phyloP scores from a whole-genome alignment of 768 basidiomycete genomes.

The Sporobolomyces roseus region DNA sequence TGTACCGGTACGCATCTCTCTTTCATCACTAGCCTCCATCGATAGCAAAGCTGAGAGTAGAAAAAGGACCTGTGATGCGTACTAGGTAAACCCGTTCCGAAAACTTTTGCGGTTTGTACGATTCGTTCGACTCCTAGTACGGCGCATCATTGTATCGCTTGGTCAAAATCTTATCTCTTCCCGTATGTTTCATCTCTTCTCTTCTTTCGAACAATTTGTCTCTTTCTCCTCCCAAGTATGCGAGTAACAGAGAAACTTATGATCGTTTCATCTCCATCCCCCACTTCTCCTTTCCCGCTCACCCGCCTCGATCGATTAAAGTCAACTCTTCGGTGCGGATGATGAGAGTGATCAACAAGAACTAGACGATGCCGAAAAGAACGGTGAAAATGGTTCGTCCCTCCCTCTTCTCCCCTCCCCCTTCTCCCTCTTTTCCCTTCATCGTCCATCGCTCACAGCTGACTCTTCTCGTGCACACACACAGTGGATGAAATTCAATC shows the following conservation, averaged over 20 bases:
- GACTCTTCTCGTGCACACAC: background rate
- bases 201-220: too few species aligned
- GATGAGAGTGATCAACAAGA: conserved; percentile 64
- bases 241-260: too few species aligned
- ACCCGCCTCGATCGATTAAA: conserved; percentile 46
- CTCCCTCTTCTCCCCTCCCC: background rate
- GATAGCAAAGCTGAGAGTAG: too few species aligned
- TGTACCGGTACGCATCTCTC: conserved; percentile 61
- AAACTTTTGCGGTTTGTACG: conserved; percentile 94
- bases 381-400: conserved; percentile 81
- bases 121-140: conserved; percentile 95
- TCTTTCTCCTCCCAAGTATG: too few species aligned
- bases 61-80: background rate
- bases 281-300: background rate
- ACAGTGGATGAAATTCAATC: conserved; percentile 84
- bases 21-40: too few species aligned
- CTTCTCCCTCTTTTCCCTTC: background rate
- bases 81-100: conserved; percentile 70
- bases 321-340: conserved; percentile 92
- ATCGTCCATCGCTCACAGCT: background rate
- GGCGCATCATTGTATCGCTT: conserved; percentile 97
- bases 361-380: conserved; percentile 83
- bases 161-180: conserved; percentile 95
- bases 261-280: too few species aligned
- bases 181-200: conserved; percentile 57